Evolutionary conservation across 805 yeast genomes (phyloP), one percentile per base, ranked within the genome.

Genomic region (Yarrowia divulgata): DNA sequence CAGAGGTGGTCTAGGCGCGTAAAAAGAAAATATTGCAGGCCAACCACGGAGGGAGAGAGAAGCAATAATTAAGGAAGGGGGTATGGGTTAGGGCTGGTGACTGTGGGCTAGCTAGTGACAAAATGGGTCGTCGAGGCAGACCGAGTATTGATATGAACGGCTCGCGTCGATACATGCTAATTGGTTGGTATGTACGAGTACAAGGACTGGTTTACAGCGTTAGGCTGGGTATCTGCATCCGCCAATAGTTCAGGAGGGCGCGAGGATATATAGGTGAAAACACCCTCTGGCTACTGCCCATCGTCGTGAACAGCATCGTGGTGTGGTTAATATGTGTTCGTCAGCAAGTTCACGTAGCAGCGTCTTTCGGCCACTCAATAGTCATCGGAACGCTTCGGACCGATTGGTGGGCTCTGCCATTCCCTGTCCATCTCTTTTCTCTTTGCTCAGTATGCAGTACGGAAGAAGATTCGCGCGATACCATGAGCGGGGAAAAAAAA

Each of bases 401-500:
- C 43, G 43, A 40, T 40, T 40, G 14, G 43, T n/a, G 6, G 8
- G 6, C 32, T 7, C 23, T 4, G 1, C 32, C 23, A 8, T 45
- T 10, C 19, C 29, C 7, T 23, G 12, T 45, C 19, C 12, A 3
- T 3, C 49, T 45, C 23, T n/a, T 12, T 14, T 40, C 16, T 16
- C 23, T n/a, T 50, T 50, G 57, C 40, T 34, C 57, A n/a, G 18
- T 52, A 52, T 52, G 58, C 58, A 10, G 13, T 9, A 18, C 16
- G 10, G 18, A 16, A 40, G 49, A 34, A 34, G 52, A 23, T 48
- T 48, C 52, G 34, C 16, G 12, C 13, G 23, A 14, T 48, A 14
- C 23, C 34, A 49, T 23, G 50, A 32, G 58, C 9, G 58, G 58
- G 39, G 55, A 50, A 50, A 32, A 52, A 18, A 35, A n/a, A n/a